phyloP scores from a whole-genome alignment of 2,329 filamentous ascomycete species.

The Scleromitrula shiraiana region DNA sequence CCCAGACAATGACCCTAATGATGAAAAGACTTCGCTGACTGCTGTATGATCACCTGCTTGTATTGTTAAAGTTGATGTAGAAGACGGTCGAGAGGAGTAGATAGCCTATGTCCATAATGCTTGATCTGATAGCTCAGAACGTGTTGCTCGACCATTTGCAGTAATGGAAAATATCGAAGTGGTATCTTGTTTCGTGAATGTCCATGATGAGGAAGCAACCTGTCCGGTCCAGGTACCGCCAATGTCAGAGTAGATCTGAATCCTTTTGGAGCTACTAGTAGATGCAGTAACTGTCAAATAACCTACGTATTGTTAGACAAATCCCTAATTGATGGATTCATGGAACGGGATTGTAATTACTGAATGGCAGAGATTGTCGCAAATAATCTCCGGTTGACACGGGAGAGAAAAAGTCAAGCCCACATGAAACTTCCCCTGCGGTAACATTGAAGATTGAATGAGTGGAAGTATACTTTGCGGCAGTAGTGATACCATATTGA shows the following conservation, averaged over 20 bases:
- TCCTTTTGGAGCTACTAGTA: not conserved
- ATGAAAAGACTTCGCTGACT: constrained; percentile 39
- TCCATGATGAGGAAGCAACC: constrained; percentile 10
- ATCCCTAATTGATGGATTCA: not conserved
- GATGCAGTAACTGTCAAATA: constrained; percentile 1
- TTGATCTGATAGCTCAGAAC: constrained; percentile 8
- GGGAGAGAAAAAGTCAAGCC: constrained; percentile 32
- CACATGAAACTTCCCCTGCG: constrained; percentile 23
- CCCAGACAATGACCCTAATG: constrained; percentile 36
- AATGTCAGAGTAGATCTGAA: constrained; percentile 31
- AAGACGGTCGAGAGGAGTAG: constrained; percentile 7
- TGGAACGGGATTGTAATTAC: constrained; percentile 26
- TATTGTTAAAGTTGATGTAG: constrained; percentile 4
- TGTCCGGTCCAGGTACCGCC: constrained; percentile 31
- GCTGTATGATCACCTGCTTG: constrained; percentile 18
- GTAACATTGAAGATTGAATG: constrained; percentile 26
- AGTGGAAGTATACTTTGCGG: constrained; percentile 28
- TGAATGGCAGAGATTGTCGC: constrained; percentile 31
- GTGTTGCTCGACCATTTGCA: constrained; percentile 2
- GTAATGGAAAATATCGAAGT: constrained; percentile 11
- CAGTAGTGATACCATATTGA: constrained; percentile 16
- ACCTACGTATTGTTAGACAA: not conserved
- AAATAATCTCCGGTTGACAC: constrained; percentile 28
- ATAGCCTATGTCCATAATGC: constrained; percentile 11
- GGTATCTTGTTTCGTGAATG: constrained; percentile 4